These are phyloP conservation scores for Brassica carinata DNA, from an alignment of 345 rosid genomes.

Conservation along the genomic window DNA sequence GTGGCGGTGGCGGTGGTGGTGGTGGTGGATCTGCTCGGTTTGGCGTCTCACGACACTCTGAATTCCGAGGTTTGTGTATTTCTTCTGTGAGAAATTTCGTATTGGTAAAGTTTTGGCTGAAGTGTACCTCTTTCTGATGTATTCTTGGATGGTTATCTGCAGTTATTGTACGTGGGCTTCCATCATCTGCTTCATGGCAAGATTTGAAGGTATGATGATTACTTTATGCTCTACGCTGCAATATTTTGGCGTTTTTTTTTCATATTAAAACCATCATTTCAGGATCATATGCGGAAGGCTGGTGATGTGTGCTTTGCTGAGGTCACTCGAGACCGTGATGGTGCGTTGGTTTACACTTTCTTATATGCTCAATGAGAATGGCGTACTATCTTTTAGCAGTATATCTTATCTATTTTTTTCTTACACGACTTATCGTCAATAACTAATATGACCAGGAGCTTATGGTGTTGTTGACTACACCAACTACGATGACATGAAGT, in stretches of 20 bases:
- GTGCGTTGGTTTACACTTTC: conserved; percentile 44
- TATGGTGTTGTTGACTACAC: conserved; percentile 94
- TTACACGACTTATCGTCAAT: not conserved
- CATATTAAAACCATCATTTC: conserved; percentile 35
- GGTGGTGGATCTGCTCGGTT: conserved; percentile 54
- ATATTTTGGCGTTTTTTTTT: not conserved
- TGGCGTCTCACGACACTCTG: conserved; percentile 85
- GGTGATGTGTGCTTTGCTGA: conserved; percentile 97
- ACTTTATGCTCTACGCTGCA: not conserved
- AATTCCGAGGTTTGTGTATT: conserved; percentile 71
- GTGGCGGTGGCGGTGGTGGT: conserved; percentile 34
- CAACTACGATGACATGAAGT: conserved; percentile 92
- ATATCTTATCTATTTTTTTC: not conserved
- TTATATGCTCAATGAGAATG: not conserved
- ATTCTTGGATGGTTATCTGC: conserved; percentile 28
- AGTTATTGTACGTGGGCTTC: conserved; percentile 89
- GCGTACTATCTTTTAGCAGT: not conserved
- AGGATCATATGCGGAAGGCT: conserved; percentile 98
- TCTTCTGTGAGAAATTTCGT: not conserved
- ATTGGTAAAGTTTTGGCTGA: not conserved
- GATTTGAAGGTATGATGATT: conserved; percentile 72
- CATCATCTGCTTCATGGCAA: conserved; percentile 98
- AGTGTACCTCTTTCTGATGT: not conserved
- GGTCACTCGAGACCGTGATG: conserved; percentile 86
- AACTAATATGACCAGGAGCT: conserved; percentile 58